A percentile compares a stretch with the other conserved stretches of the same genome.
These are phyloP conservation scores for Strigomonas culicis DNA, from an alignment of 208 protist genomes.

Conservation along the genomic window DNA sequence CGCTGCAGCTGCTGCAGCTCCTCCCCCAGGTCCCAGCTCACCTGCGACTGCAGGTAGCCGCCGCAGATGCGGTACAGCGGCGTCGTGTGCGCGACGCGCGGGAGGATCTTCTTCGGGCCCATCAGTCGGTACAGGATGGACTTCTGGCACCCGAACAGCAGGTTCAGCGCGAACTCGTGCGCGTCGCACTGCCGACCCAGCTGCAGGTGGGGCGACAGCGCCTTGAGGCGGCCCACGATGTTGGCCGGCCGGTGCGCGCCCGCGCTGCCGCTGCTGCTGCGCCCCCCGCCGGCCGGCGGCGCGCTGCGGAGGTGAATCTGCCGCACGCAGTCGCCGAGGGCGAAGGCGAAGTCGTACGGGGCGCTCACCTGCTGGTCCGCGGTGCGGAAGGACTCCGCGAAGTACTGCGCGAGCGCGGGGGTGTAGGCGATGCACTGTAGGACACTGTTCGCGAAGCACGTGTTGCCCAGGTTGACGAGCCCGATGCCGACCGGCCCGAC, in stretches of 20 bases:
- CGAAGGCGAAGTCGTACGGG: constrained; percentile 81
- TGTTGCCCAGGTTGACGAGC: constrained; percentile 87
- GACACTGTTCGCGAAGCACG: constrained; percentile 89
- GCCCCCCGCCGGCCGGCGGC: background rate
- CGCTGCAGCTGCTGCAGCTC: constrained; percentile 72
- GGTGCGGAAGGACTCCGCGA: constrained; percentile 52
- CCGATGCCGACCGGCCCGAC: constrained; percentile 59
- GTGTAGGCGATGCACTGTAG: constrained; percentile 84
- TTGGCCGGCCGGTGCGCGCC: constrained; percentile 45
- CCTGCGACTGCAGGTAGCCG: constrained; percentile 83
- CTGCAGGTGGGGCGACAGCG: constrained; percentile 69
- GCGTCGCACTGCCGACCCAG: constrained; percentile 88
- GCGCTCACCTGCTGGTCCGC: constrained; percentile 45
- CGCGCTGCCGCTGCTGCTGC: constrained; percentile 17
- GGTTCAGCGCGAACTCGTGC: constrained; percentile 87
- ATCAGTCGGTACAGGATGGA: constrained; percentile 76
- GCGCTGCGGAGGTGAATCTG: constrained; percentile 42
- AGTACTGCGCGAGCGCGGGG: constrained; percentile 85
- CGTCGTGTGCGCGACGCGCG: constrained; percentile 61
- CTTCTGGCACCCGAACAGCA: constrained; percentile 73
- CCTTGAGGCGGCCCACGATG: constrained; percentile 57
- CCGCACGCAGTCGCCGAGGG: constrained; percentile 72
- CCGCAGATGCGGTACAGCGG: constrained; percentile 78
- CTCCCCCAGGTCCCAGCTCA: constrained; percentile 69
- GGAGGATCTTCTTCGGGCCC: constrained; percentile 62